Evolutionary conservation across 1,139 yeast genomes (phyloP).

Genomic region (Hansenula lynferdii): DNA sequence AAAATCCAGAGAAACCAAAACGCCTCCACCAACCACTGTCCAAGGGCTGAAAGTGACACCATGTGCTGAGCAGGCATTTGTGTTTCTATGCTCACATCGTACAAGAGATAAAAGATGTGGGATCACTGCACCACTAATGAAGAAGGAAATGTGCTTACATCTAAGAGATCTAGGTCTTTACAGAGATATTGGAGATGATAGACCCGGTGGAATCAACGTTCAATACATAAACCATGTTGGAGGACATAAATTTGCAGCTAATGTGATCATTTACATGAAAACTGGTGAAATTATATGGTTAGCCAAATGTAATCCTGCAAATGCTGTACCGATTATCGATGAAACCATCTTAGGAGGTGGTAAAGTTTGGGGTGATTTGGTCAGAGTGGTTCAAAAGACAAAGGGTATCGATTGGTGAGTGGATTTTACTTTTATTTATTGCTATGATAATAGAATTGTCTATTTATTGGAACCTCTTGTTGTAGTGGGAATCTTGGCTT

Average conservation of each 20-base stretch:
- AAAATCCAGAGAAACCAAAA: slow-evolving; percentile 19
- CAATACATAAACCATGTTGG: slow-evolving; percentile 82
- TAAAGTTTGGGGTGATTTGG: slow-evolving; percentile 65
- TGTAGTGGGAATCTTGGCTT: too few relatives aligned
- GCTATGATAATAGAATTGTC: too few relatives aligned
- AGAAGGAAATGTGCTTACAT: slow-evolving; percentile 69
- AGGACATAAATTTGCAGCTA: slow-evolving; percentile 93
- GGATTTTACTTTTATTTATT: neutral
- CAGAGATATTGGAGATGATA: slow-evolving; percentile 68
- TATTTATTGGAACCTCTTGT: too few relatives aligned
- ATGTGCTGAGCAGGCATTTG: slow-evolving; percentile 46
- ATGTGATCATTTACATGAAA: slow-evolving; percentile 68
- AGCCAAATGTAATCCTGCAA: slow-evolving; percentile 77
- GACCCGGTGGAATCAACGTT: slow-evolving; percentile 72
- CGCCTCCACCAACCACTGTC: slow-evolving; percentile 11
- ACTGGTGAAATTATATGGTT: slow-evolving; percentile 82
- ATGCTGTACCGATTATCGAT: slow-evolving; percentile 69
- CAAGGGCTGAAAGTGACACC: slow-evolving; percentile 27
- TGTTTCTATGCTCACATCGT: slow-evolving; percentile 81
- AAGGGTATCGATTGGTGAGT: slow-evolving; percentile 52
- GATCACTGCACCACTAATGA: slow-evolving; percentile 89
- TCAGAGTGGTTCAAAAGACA: slow-evolving; percentile 57
- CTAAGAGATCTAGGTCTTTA: slow-evolving; percentile 64
- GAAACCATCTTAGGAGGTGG: slow-evolving; percentile 65
- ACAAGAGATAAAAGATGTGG: slow-evolving; percentile 95